Percentiles rank a stretch among this genome's conserved stretches.
phyloP scores from a whole-genome alignment of 768 basidiomycete species.

The Boletus tomentosulus region DNA sequence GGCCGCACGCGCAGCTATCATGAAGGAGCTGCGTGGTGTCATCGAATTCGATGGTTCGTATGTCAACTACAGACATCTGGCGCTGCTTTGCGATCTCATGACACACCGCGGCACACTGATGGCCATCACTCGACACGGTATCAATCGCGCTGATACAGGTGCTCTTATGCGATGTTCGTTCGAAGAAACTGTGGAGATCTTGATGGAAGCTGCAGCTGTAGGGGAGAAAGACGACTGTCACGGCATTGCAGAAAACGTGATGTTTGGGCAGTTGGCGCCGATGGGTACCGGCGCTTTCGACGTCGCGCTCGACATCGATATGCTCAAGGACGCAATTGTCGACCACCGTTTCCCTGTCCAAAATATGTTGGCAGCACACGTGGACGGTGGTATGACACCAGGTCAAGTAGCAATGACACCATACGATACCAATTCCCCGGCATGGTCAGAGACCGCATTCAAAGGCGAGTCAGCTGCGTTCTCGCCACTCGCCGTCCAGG shows the following conservation, averaged over 20 bases:
- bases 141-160: slow-evolving; percentile 97
- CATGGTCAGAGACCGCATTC: slow-evolving; percentile 73
- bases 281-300: slow-evolving; percentile 99
- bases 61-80: slow-evolving; percentile 97
- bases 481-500: slow-evolving; percentile 89
- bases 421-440: slow-evolving; percentile 88
- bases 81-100: slow-evolving; percentile 97
- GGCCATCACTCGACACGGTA: slow-evolving; percentile 99
- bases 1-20: slow-evolving; percentile 58
- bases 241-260: slow-evolving; percentile 96
- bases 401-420: slow-evolving; percentile 94
- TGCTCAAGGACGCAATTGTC: slow-evolving; percentile 97
- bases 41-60: slow-evolving; percentile 99
- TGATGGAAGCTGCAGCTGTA: slow-evolving; percentile 97
- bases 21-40: slow-evolving; percentile 90
- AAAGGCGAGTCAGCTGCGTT: slow-evolving; percentile 87
- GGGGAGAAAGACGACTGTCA: slow-evolving; percentile 99
- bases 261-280: slow-evolving; percentile 99
- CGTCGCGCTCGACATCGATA: slow-evolving; percentile 92
- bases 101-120: slow-evolving; percentile 92
- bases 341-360: slow-evolving; percentile 93
- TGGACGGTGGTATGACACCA: slow-evolving; percentile 87
- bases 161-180: slow-evolving; percentile 98
- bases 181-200: slow-evolving; percentile 98
- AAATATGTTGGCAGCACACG: slow-evolving; percentile 69